phyloP scores from a whole-genome alignment of 2,329 filamentous ascomycete species.

The Aspergillus sp. region DNA sequence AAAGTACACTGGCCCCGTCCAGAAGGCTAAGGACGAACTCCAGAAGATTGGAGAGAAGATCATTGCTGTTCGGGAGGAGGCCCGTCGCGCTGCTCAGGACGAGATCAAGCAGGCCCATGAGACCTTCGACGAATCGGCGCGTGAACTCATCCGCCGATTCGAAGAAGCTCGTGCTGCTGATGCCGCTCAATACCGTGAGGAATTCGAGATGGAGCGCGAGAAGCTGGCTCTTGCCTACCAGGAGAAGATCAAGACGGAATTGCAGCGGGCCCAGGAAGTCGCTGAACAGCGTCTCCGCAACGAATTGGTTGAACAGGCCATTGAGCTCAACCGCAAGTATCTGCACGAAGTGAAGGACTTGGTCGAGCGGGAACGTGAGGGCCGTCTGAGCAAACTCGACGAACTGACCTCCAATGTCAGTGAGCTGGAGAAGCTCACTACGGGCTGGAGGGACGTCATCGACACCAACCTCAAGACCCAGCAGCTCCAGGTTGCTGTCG shows the following conservation, averaged over 20 bases:
- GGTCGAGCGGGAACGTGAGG: slow-evolving; percentile 84
- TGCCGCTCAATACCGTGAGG: slow-evolving; percentile 77
- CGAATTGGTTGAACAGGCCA: slow-evolving; percentile 83
- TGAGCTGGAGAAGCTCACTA: slow-evolving; percentile 83
- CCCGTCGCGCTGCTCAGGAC: slow-evolving; percentile 68
- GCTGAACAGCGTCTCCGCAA: slow-evolving; percentile 82
- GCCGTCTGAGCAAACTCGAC: slow-evolving; percentile 79
- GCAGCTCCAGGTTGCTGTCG: slow-evolving; percentile 92
- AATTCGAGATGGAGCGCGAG: slow-evolving; percentile 85
- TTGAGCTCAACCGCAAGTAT: slow-evolving; percentile 84
- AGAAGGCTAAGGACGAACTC: slow-evolving; percentile 82
- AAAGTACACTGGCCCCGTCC: slow-evolving; percentile 74
- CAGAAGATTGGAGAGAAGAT: slow-evolving; percentile 76
- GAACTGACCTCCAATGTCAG: slow-evolving; percentile 74
- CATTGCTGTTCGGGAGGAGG: slow-evolving; percentile 65
- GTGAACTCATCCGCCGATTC: slow-evolving; percentile 82
- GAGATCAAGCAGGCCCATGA: slow-evolving; percentile 68
- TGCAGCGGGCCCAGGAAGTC: slow-evolving; percentile 75
- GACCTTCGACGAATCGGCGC: slow-evolving; percentile 83
- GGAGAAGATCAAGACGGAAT: slow-evolving; percentile 71
- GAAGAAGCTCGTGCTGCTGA: slow-evolving; percentile 79
- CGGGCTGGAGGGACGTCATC: slow-evolving; percentile 85
- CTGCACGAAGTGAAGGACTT: slow-evolving; percentile 71
- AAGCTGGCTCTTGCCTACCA: slow-evolving; percentile 75
- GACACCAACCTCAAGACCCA: slow-evolving; percentile 90